A percentile compares a stretch with the other conserved stretches of the same genome.
Conservation (phyloP, 352 stramenopile genomes). For the Phytophthora sansomeana region DNA sequence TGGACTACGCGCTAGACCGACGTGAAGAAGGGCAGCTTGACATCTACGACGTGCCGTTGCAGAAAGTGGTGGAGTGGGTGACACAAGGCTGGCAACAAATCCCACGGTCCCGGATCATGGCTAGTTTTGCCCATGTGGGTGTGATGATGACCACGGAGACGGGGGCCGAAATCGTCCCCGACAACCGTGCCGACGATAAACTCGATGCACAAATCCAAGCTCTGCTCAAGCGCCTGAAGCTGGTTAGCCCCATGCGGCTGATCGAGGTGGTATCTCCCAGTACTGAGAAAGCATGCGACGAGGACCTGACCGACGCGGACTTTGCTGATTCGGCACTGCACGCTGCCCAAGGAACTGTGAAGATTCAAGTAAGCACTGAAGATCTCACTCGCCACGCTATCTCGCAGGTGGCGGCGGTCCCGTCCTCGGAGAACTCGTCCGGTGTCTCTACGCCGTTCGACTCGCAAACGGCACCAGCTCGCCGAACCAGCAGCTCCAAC, state of each 20-base stretch:
- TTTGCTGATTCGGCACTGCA: conserved; percentile 73
- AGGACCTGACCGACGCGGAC: conserved; percentile 68
- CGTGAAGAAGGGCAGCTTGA: conserved; percentile 43
- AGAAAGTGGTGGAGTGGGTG: conserved; percentile 73
- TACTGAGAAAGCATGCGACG: conserved; percentile 57
- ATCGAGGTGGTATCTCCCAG: conserved; percentile 60
- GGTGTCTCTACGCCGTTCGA: conserved; percentile 20
- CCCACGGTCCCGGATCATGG: conserved; percentile 55
- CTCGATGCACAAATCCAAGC: conserved; percentile 63
- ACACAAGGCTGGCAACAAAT: conserved; percentile 62
- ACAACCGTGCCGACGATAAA: conserved; percentile 54
- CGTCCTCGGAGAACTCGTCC: conserved; percentile 14
- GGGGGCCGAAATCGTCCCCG: conserved; percentile 23
- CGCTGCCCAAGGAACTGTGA: conserved; percentile 43
- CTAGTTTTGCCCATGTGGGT: conserved; percentile 53
- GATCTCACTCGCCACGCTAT: conserved; percentile 26
- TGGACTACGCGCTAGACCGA: conserved; percentile 56
- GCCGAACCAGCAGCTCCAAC: conserved; percentile 16
- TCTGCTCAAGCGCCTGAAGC: conserved; percentile 62
- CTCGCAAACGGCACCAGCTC: conserved; percentile 9
- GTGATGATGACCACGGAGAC: conserved; percentile 34
- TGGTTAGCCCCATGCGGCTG: conserved; percentile 52
- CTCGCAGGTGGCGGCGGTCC: neutral
- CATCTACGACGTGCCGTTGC: conserved; percentile 52
- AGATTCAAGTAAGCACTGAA: conserved; percentile 41